Base-by-base conservation (phyloP, 192 early-diverging fungal genomes). In the Phlyctochytrium planicorne region DNA sequence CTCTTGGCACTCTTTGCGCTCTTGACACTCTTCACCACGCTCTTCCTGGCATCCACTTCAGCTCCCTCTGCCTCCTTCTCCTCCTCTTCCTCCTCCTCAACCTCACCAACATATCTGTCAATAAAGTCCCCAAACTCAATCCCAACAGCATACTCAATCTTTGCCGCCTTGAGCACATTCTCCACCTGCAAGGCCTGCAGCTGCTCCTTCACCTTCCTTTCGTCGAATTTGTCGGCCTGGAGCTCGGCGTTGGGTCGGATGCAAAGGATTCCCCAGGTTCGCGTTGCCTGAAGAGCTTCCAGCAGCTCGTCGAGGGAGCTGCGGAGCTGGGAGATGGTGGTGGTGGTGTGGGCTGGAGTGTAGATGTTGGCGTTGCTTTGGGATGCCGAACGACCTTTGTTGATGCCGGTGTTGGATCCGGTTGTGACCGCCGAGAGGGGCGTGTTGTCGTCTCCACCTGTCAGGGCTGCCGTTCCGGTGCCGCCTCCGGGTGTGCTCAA, bases 81-180 rank as follows among this genome's bases (percentile, higher is more conserved):
- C 55, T 57, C 55, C 14, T 6, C 55, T 20, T 6, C 27, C 20
- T 57, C 55, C 14, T 57, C 55, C 16, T 57, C 55, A 27, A 10
- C 55, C 14, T 14, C 55, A 10, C 27, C 72, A 1, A 62, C 75
- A 75, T 91, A 95, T 14, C 91, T 79, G 3, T 89, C 82, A 16
- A 81, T 72, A 61, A 93, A 89, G 69, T 91, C 91, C 59, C 77
- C 80, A 70, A 91, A 90, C 37, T 87, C 78, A 65, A 90, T 83
- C 17, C 79, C 80, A 10, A 85, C 88, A 0, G 89, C 90, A 68
- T 89, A 92, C 59, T 89, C 86, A 14, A 83, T 73, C 4, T 75
- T 71, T 59, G 88, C 78, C 67, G 82, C 76, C 50, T 82, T 77
- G 20, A 85, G 87, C 30, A 93, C 78, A 36, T 92, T 82, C 40